Percentiles rank a stretch among this genome's conserved stretches.
These are phyloP conservation scores for Hypoxylon lienhwacheense DNA, from an alignment of 495 filamentous ascomycete genomes.

Conservation along the genomic window DNA sequence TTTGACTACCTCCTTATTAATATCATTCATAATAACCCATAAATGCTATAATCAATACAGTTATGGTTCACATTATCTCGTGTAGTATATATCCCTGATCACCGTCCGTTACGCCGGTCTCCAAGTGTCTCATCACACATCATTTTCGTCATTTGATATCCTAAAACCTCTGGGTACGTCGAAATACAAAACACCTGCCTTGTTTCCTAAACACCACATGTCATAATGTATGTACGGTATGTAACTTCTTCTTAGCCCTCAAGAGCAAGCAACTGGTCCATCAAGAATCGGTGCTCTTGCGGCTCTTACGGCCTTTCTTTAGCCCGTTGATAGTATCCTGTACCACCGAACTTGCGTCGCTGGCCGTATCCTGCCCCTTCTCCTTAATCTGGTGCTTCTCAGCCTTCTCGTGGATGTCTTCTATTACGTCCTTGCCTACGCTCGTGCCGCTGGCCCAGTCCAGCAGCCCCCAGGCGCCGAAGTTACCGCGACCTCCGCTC, in stretches of 20 bases:
- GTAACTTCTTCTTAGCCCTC: neutral
- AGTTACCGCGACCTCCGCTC: conserved; percentile 67
- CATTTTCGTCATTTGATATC: too few relatives aligned
- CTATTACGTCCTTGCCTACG: conserved; percentile 58
- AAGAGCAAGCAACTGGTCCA: neutral
- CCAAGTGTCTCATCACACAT: too few relatives aligned
- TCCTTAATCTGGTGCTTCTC: conserved; percentile 61
- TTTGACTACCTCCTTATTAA: too few relatives aligned
- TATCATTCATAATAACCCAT: too few relatives aligned
- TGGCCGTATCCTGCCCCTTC: conserved; percentile 43
- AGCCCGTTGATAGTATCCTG: conserved; percentile 42
- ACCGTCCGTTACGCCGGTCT: too few relatives aligned
- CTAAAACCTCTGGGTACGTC: too few relatives aligned
- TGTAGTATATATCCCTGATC: too few relatives aligned
- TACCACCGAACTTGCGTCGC: conserved; percentile 41
- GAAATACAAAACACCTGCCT: too few relatives aligned
- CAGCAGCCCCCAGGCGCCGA: conserved; percentile 72
- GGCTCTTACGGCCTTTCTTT: conserved; percentile 42
- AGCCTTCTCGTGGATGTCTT: conserved; percentile 58
- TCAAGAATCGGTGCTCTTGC: conserved; percentile 44
- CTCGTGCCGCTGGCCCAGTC: conserved; percentile 78
- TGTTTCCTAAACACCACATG: too few relatives aligned
- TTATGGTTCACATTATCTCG: too few relatives aligned
- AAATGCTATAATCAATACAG: too few relatives aligned
- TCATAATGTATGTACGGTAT: too few relatives aligned